phyloP scores from a whole-genome alignment of 2,329 filamentous ascomycete genomes.

The Curvularia sp. region DNA sequence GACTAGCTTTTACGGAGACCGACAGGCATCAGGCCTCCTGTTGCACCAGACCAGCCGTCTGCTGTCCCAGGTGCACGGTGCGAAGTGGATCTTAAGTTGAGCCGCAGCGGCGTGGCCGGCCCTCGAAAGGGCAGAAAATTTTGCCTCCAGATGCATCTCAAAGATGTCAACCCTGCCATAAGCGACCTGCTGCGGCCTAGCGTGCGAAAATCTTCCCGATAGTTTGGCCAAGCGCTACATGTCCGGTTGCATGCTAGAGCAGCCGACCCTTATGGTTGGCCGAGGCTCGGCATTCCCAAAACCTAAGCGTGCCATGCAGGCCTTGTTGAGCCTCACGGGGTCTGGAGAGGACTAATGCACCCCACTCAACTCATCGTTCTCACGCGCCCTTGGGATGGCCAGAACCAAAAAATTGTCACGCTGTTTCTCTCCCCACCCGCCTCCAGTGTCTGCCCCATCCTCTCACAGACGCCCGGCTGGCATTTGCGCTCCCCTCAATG shows the following conservation, averaged over 20 bases:
- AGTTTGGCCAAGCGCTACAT: conserved; percentile 30
- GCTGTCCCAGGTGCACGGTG: conserved; percentile 4
- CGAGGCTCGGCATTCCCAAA: conserved; percentile 22
- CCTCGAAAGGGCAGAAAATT: conserved; percentile 6
- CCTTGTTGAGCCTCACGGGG: conserved; percentile 39
- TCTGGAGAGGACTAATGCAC: conserved; percentile 35
- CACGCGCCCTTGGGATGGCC: conserved; percentile 24
- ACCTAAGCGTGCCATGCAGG: conserved; percentile 27
- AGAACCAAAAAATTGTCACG: conserved; percentile 33
- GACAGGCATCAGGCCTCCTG: conserved; percentile 2
- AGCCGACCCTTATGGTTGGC: conserved; percentile 17
- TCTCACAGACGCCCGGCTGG: conserved; percentile 17
- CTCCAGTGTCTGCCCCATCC: conserved; percentile 14
- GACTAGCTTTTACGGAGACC: neutral
- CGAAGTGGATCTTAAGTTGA: conserved; percentile 10
- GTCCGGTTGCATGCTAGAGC: conserved; percentile 8
- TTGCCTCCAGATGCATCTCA: conserved; percentile 13
- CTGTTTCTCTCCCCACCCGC: conserved; percentile 10
- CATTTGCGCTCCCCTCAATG: conserved; percentile 10
- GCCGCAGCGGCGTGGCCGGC: conserved; percentile 15
- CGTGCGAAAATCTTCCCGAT: conserved; percentile 29
- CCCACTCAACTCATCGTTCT: conserved; percentile 27
- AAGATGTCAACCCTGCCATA: neutral
- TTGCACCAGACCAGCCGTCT: conserved; percentile 8
- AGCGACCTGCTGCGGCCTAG: conserved; percentile 8